These are phyloP conservation scores for Acacia crassicarpa DNA, from an alignment of 306 rosid genomes.

Conservation along the genomic window DNA sequence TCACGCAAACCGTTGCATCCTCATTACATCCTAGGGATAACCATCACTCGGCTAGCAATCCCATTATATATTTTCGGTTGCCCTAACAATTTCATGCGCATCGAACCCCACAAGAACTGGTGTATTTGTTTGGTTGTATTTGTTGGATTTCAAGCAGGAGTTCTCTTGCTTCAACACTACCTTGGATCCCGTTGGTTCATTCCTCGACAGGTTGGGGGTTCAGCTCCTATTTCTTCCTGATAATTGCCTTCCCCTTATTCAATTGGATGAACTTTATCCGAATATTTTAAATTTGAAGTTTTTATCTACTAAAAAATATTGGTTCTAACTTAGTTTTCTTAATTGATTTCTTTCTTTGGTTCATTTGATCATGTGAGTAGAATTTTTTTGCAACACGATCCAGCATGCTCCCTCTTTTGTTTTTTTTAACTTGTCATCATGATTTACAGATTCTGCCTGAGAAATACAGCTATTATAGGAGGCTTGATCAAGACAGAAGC, in stretches of 20 bases:
- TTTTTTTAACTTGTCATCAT: slow-evolving; percentile 22
- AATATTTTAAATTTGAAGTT: background rate
- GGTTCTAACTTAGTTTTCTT: background rate
- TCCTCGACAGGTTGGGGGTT: slow-evolving; percentile 81
- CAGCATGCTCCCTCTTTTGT: slow-evolving; percentile 7
- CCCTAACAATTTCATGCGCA: slow-evolving; percentile 94
- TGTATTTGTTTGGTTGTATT: slow-evolving; percentile 67
- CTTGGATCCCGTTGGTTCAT: slow-evolving; percentile 97
- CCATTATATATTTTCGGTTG: slow-evolving; percentile 89
- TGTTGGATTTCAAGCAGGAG: slow-evolving; percentile 69
- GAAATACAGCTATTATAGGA: slow-evolving; percentile 84
- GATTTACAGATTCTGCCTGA: slow-evolving; percentile 85
- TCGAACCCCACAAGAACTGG: slow-evolving; percentile 79
- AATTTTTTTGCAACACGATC: background rate
- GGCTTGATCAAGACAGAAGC: slow-evolving; percentile 62
- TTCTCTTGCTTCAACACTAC: slow-evolving; percentile 94
- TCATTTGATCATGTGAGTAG: background rate
- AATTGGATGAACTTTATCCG: background rate
- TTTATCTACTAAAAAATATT: background rate
- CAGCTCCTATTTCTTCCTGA: background rate
- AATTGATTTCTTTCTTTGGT: background rate
- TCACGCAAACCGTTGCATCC: slow-evolving; percentile 97
- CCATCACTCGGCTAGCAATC: slow-evolving; percentile 80
- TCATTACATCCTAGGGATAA: slow-evolving; percentile 86
- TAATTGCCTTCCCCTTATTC: background rate